Evolutionary conservation across 257 asterid genomes (phyloP).

Genomic region (Nyctanthes arbortristis): DNA sequence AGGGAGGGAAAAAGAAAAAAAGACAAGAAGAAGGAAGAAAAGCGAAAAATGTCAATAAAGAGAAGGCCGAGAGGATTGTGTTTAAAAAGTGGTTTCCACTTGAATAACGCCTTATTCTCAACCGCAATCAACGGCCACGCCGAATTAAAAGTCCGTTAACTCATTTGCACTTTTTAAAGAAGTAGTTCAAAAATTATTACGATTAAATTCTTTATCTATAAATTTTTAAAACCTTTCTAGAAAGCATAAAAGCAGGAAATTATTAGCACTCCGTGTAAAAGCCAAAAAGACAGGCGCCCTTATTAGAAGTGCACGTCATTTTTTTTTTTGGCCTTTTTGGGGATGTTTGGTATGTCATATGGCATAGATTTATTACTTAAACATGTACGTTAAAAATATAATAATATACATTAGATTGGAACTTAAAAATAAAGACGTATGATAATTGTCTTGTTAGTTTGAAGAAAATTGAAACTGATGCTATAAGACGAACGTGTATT

Average conservation of each 20-base stretch:
- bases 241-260: background rate
- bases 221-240: background rate
- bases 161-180: background rate
- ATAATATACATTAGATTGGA: too few species aligned
- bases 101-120: conserved; percentile 23
- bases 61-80: conserved; percentile 13
- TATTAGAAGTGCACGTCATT: conserved; percentile 26
- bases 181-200: background rate
- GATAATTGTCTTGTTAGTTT: too few species aligned
- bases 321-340: background rate
- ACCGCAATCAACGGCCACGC: conserved; percentile 46
- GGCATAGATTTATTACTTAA: too few species aligned
- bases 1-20: background rate
- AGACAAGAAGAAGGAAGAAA: background rate
- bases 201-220: background rate
- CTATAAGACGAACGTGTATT: too few species aligned
- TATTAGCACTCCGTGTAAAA: conserved; percentile 16
- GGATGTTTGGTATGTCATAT: too few species aligned
- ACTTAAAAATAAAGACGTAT: background rate
- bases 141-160: background rate
- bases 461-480: too few species aligned
- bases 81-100: conserved; percentile 15
- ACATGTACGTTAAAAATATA: too few species aligned
- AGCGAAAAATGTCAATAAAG: background rate
- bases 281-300: conserved; percentile 26